Conservation (phyloP, 179 eudicot species). For the Amaranthus tricolor region DNA sequence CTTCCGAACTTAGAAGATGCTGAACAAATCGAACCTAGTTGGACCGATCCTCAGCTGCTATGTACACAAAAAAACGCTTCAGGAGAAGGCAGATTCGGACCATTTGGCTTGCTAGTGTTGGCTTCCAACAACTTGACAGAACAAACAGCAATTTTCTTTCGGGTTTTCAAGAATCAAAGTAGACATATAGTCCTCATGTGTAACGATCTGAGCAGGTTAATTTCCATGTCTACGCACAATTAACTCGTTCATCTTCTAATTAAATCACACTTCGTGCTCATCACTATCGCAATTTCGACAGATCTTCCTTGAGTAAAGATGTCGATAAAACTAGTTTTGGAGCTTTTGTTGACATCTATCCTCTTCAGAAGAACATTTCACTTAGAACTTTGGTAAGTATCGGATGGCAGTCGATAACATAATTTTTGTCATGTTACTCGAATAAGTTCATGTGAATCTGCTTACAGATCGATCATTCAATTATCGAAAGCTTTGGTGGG, state of each 20-base stretch:
- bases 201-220: conserved; percentile 33
- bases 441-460: neutral
- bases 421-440: neutral
- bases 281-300: neutral
- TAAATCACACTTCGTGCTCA: neutral
- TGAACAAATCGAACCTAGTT: conserved; percentile 26
- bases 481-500: conserved; percentile 39
- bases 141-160: conserved; percentile 33
- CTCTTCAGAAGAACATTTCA: conserved; percentile 24
- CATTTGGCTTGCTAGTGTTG: conserved; percentile 35
- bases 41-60: conserved; percentile 32
- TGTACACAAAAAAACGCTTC: conserved; percentile 24
- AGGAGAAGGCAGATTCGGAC: conserved; percentile 27
- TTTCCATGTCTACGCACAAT: neutral
- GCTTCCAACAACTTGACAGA: conserved; percentile 31
- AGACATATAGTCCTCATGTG: conserved; percentile 30
- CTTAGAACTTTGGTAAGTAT: conserved; percentile 32
- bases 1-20: conserved; percentile 23
- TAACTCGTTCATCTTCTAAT: neutral
- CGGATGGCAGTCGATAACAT: too few relatives aligned
- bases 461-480: conserved; percentile 35
- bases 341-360: conserved; percentile 36
- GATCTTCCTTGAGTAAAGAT: conserved; percentile 32
- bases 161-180: conserved; percentile 27
- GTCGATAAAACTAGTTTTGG: conserved; percentile 35